Evolutionary conservation across 1,284 basidiomycete species (phyloP).

Genomic region (Coniferiporia sulphurascens): DNA sequence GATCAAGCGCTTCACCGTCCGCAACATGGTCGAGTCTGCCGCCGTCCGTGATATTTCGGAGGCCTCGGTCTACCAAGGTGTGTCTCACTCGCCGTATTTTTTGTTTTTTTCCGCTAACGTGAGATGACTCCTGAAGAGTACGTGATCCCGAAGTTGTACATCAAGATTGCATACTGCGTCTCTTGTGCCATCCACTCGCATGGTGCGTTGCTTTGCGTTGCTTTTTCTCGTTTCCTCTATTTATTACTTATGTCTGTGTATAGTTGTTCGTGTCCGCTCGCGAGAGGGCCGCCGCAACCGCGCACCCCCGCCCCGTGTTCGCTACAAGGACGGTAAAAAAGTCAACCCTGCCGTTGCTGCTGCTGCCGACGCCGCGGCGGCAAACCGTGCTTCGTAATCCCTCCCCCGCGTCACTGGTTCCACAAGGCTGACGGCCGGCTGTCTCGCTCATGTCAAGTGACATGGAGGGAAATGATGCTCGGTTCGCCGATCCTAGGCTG

Average conservation of each 20-base stretch:
- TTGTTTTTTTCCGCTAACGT: slow-evolving; percentile 12
- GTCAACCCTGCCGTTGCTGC: slow-evolving; percentile 69
- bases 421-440: neutral
- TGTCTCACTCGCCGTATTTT: slow-evolving; percentile 28
- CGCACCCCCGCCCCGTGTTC: slow-evolving; percentile 89
- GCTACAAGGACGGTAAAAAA: slow-evolving; percentile 99
- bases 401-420: neutral
- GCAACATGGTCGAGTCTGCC: slow-evolving; percentile 99
- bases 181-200: slow-evolving; percentile 99
- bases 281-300: slow-evolving; percentile 93
- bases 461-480: neutral
- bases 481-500: neutral
- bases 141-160: slow-evolving; percentile 96
- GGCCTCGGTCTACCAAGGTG: slow-evolving; percentile 90
- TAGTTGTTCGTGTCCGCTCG: slow-evolving; percentile 88
- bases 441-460: neutral
- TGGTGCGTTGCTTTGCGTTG: slow-evolving; percentile 46
- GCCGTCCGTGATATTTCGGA: slow-evolving; percentile 97
- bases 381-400: slow-evolving; percentile 30
- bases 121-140: slow-evolving; percentile 62
- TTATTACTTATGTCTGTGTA: slow-evolving; percentile 33
- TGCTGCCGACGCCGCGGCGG: slow-evolving; percentile 50
- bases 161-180: slow-evolving; percentile 99
- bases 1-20: slow-evolving; percentile 99
- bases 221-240: neutral